Conservation (phyloP, 345 rosid species). For the Eucalyptus globulus region DNA sequence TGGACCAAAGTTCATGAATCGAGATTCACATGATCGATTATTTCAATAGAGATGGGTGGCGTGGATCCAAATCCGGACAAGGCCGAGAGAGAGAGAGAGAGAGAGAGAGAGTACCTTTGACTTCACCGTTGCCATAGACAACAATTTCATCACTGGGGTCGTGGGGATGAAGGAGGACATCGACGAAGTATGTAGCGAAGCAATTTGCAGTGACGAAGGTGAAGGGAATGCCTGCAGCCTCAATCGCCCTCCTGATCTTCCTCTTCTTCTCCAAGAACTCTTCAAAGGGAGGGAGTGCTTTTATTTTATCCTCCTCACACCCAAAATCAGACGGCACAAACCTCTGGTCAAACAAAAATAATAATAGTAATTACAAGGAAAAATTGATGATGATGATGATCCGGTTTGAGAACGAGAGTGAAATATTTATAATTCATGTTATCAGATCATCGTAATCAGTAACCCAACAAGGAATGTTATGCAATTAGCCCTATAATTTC, state of each 20-base stretch:
- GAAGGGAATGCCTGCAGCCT: conserved; percentile 25
- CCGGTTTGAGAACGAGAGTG: no score
- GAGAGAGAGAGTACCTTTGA: conserved; percentile 3
- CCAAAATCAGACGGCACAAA: conserved; percentile 42
- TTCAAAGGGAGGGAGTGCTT: conserved; percentile 21
- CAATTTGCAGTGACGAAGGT: conserved; percentile 24
- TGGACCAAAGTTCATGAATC: background rate
- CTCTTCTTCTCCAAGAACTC: conserved; percentile 17
- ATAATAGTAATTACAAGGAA: no score
- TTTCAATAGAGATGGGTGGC: no score
- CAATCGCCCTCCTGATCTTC: conserved; percentile 21
- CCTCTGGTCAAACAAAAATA: conserved; percentile 4
- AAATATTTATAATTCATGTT: background rate
- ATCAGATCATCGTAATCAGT: background rate
- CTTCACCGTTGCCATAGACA: conserved; percentile 32
- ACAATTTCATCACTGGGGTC: background rate
- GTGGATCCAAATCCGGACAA: background rate
- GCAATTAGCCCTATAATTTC: background rate
- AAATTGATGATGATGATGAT: background rate
- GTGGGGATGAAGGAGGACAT: conserved; percentile 8
- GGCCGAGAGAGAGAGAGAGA: background rate
- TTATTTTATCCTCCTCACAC: conserved; percentile 23
- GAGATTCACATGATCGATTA: background rate
- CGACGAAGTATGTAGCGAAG: conserved; percentile 22
- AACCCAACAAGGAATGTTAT: background rate